phyloP scores from a whole-genome alignment of 2,329 filamentous ascomycete genomes.

The Claviceps sp. region DNA sequence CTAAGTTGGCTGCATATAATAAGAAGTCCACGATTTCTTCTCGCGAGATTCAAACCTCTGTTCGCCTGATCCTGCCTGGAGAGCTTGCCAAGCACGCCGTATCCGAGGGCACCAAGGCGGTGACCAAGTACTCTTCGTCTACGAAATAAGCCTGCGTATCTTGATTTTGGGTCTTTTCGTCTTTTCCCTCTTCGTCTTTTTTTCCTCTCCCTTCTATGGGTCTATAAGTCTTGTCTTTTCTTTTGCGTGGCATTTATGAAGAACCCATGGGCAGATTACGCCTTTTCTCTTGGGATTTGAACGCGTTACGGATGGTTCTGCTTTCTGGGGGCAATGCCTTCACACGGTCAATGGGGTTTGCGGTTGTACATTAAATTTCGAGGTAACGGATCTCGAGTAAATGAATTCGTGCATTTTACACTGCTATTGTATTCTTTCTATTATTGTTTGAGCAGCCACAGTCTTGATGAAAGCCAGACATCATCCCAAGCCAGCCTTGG shows the following conservation, averaged over 20 bases:
- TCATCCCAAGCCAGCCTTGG: conserved; percentile 66
- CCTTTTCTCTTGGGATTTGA: conserved; percentile 39
- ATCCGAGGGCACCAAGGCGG: conserved; percentile 98
- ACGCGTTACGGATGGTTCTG: conserved; percentile 63
- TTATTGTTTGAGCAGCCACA: no score
- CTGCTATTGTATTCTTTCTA: not conserved
- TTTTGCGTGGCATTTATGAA: conserved; percentile 43
- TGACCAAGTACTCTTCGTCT: conserved; percentile 99
- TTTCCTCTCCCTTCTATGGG: not conserved
- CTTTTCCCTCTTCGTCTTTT: conserved; percentile 9
- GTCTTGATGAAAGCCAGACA: not conserved
- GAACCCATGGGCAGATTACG: conserved; percentile 27
- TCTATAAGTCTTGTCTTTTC: not conserved
- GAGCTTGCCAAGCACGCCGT: conserved; percentile 99
- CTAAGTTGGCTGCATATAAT: conserved; percentile 99
- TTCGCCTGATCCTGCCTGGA: conserved; percentile 93
- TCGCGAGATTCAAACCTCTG: conserved; percentile 97
- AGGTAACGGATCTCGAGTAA: conserved; percentile 46
- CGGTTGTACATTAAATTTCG: conserved; percentile 60
- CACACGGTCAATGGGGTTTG: conserved; percentile 55
- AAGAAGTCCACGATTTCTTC: conserved; percentile 99
- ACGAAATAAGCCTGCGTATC: conserved; percentile 68
- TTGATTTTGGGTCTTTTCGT: conserved; percentile 38
- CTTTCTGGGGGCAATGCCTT: conserved; percentile 56
- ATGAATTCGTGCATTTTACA: conserved; percentile 50